These are phyloP conservation scores for Candolleomyces aberdarensis DNA, from an alignment of 768 basidiomycete species.

Conservation along the genomic window DNA sequence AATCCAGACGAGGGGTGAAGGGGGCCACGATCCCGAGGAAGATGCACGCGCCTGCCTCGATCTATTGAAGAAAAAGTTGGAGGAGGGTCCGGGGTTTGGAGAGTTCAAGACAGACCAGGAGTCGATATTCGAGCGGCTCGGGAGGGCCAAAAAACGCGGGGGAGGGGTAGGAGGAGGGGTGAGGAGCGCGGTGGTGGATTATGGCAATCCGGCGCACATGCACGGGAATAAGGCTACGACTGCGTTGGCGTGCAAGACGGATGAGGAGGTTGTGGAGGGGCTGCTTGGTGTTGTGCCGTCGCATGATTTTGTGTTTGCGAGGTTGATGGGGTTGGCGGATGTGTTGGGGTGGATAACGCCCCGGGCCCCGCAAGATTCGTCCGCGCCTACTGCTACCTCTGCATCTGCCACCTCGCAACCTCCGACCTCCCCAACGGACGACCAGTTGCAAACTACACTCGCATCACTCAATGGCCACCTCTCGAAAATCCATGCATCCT, in stretches of 20 bases:
- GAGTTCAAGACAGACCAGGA: constrained; percentile 84
- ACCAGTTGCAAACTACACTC: constrained; percentile 36
- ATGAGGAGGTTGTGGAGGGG: constrained; percentile 76
- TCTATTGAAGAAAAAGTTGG: constrained; percentile 77
- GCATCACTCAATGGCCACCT: constrained; percentile 60
- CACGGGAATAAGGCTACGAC: constrained; percentile 83
- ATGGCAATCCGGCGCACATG: constrained; percentile 80
- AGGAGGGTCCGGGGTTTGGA: constrained; percentile 76
- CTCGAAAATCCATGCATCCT: constrained; percentile 53
- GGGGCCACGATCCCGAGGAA: constrained; percentile 93
- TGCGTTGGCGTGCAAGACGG: constrained; percentile 67
- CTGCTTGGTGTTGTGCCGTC: constrained; percentile 52
- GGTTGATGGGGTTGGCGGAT: constrained; percentile 82
- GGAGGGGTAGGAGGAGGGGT: constrained; percentile 40
- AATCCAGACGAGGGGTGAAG: constrained; percentile 82
- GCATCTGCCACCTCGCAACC: background rate
- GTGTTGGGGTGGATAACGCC: constrained; percentile 72
- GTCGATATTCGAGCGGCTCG: constrained; percentile 84
- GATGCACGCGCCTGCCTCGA: constrained; percentile 90
- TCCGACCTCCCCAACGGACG: constrained; percentile 17
- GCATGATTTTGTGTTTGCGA: constrained; percentile 82
- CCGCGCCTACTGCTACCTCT: constrained; percentile 16
- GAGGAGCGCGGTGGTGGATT: constrained; percentile 74
- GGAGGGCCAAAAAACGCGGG: constrained; percentile 40
- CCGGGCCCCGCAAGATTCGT: constrained; percentile 41